Evolutionary conservation across 129 eudicot genomes (phyloP), one percentile per base, ranked within the genome.

Genomic region (Oenanthe sinensis): DNA sequence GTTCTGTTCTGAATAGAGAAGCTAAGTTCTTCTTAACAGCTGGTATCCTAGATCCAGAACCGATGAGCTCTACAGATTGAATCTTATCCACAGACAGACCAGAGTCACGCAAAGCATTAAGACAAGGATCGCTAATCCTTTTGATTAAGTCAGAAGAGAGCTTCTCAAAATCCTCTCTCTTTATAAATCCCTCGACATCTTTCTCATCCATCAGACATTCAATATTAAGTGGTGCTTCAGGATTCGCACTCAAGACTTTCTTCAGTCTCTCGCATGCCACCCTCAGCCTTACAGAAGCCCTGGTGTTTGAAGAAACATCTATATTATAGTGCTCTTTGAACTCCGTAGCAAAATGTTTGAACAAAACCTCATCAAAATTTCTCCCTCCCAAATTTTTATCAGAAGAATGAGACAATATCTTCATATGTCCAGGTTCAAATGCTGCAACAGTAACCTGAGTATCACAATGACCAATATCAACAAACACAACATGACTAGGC

Each of bases 171-270:
- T 96, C 97, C n/a, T 96, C 97, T 87, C 99, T 87, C 65, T 85
- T 96, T 75, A 96, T 96, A 73, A 83, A 90, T 24, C 99, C 97
- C 69, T 81, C 90, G 45, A 96, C 99, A 77, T 96, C 99, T 85
- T 89, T 96, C 81, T 92, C 99, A 73, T 92, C 99, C 97, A 96
- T 92, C 82, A 96, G 89, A 78, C 99, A 96, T 79, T 96, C 99
- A 62, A 96, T 96, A 81, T 87, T 89, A 52, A 92, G 82, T 4
- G 96, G 97, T 12, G 97, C 99, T 90, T 96, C 97, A 4, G 97
- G 87, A 85, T 96, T 96, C 17, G 99, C 99, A 84, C 99, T 96
- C 84, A 96, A 81, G 75, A 96, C 95, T 82, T 96, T 96, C 87
- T 96, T 96, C 83, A 92, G 36, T 78, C 92, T 96, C 86, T 96